Evolutionary conservation across 2,329 filamentous ascomycete genomes (phyloP).

Genomic region (Fusarium napiforme): DNA sequence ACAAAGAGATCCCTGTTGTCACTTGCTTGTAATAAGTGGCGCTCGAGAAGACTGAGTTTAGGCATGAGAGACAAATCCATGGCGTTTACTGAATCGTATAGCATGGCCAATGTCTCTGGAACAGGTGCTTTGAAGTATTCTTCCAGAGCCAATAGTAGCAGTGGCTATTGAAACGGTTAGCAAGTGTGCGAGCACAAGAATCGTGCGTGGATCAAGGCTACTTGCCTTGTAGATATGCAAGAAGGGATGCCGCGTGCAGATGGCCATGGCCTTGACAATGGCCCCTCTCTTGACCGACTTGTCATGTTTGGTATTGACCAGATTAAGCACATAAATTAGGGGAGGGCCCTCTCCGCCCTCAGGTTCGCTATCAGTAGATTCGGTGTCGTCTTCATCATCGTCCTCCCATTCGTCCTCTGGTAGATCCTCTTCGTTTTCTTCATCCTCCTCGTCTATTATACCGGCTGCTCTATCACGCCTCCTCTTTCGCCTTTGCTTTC

Average conservation of each 20-base stretch:
- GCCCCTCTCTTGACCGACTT: conserved; percentile 92
- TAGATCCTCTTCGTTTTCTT: conserved; percentile 56
- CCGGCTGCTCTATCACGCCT: conserved; percentile 64
- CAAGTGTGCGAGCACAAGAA: not conserved
- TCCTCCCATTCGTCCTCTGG: conserved; percentile 61
- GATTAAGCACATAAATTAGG: conserved; percentile 93
- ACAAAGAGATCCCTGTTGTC: conserved; percentile 97
- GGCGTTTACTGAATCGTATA: conserved; percentile 92
- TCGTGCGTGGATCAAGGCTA: conserved; percentile 18
- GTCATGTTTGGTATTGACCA: conserved; percentile 98
- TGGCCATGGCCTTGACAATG: conserved; percentile 97
- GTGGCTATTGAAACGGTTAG: conserved; percentile 66
- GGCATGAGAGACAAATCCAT: conserved; percentile 98
- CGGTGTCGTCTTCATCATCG: conserved; percentile 60
- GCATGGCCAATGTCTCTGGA: conserved; percentile 84
- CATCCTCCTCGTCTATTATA: conserved; percentile 57
- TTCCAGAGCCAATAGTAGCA: conserved; percentile 89
- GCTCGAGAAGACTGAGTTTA: conserved; percentile 82
- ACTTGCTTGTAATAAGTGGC: conserved; percentile 85
- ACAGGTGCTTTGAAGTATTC: conserved; percentile 96
- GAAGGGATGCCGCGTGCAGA: conserved; percentile 97
- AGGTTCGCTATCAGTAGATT: conserved; percentile 70
- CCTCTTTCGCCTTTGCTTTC: conserved; percentile 62
- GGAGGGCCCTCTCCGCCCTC: conserved; percentile 85
- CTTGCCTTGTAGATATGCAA: conserved; percentile 96